A percentile compares a stretch with the other conserved stretches of the same genome.
phyloP scores from a whole-genome alignment of 2,329 filamentous ascomycete species.

The Stachybotrys echinatus region DNA sequence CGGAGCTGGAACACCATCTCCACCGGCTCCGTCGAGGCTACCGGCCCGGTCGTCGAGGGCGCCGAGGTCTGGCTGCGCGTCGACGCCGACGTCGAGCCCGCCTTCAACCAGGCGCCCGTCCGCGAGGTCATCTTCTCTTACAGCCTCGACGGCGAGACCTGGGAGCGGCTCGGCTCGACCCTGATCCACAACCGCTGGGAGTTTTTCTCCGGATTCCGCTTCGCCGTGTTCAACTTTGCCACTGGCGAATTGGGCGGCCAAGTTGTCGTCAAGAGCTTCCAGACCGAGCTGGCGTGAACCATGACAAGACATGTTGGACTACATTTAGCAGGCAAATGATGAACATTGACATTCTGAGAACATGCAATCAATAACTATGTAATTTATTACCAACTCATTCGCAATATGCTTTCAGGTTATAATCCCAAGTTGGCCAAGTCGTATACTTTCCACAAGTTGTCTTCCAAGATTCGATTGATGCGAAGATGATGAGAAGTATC shows the following conservation, averaged over 20 bases:
- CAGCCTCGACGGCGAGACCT: constrained; percentile 10
- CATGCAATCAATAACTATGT: too few species aligned
- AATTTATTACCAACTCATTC: too few species aligned
- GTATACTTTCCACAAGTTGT: background rate
- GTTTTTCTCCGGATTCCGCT: background rate
- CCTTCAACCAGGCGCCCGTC: constrained; percentile 14
- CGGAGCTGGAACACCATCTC: constrained; percentile 9
- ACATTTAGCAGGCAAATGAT: too few species aligned
- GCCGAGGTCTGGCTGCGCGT: constrained; percentile 15
- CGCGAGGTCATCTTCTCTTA: constrained; percentile 11
- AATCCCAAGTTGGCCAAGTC: too few species aligned
- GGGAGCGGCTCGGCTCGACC: constrained; percentile 17
- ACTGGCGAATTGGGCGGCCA: background rate
- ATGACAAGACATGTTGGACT: too few species aligned
- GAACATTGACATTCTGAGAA: too few species aligned
- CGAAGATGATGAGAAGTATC: background rate
- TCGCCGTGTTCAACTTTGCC: background rate
- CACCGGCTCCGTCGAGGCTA: constrained; percentile 13
- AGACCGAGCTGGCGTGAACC: background rate
- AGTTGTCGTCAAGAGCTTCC: background rate
- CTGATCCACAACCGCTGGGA: background rate
- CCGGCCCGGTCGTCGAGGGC: constrained; percentile 10
- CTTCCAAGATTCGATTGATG: background rate
- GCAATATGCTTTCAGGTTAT: too few species aligned
- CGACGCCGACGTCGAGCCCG: constrained; percentile 13